Evolutionary conservation across 495 filamentous ascomycete genomes (phyloP).

Genomic region (Melanomma pulvis-pyrius): DNA sequence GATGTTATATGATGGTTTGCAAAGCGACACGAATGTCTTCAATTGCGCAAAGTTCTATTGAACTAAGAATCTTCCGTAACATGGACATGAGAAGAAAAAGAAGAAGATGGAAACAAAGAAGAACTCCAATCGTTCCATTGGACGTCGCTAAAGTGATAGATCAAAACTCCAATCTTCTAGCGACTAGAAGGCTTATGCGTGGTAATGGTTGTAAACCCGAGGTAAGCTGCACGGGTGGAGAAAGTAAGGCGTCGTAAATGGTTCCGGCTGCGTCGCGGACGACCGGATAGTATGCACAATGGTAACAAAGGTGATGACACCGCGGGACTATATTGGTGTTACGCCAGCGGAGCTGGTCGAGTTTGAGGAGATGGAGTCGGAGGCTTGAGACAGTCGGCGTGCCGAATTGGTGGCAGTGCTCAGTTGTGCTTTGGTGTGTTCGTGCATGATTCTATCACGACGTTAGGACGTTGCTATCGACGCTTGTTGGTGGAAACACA

Average conservation of each 20-base stretch:
- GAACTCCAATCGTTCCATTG: background rate
- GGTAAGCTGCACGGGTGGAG: background rate
- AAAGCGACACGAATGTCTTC: background rate
- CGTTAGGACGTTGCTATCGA: slow-evolving; percentile 1
- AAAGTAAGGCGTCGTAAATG: background rate
- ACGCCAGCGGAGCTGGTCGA: slow-evolving; percentile 7
- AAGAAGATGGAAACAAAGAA: background rate
- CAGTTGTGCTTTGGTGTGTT: slow-evolving; percentile 35
- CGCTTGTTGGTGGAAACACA: background rate
- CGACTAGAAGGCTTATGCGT: background rate
- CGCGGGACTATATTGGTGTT: background rate
- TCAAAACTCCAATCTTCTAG: background rate
- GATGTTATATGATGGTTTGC: background rate
- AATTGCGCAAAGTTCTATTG: background rate
- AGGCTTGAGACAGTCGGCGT: slow-evolving; percentile 23
- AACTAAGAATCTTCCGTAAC: background rate
- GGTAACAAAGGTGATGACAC: background rate
- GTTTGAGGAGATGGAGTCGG: background rate
- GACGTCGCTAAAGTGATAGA: background rate
- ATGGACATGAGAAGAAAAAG: background rate
- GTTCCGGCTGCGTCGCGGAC: slow-evolving; percentile 13
- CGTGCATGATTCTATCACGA: slow-evolving; percentile 35
- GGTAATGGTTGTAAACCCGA: background rate
- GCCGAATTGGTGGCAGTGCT: slow-evolving; percentile 35
- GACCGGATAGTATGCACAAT: background rate